Evolutionary conservation across 2,329 filamentous ascomycete genomes (phyloP), one percentile per base, ranked within the genome.

Genomic region (Coniochaeta ligniaria): DNA sequence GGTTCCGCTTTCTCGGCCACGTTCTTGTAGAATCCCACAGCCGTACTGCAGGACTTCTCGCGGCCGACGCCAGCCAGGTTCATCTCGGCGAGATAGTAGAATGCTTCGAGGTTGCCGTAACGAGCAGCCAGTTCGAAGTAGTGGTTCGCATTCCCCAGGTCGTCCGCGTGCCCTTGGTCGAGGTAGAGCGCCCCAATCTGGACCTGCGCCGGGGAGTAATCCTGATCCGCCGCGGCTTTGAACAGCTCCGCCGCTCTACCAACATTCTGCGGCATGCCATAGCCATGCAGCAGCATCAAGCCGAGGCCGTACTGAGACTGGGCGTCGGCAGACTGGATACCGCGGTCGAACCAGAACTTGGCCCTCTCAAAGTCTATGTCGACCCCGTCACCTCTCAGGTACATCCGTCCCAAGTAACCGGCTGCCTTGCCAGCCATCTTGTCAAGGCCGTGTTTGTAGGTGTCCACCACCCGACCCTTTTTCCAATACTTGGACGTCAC

Each of bases 51-150:
- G 14, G 89, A 88, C 66, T 87, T 87, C 65, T 96, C 91, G 38
- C 90, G 83, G 6, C 91, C 92, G 33, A 96, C 83, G 0, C 91
- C 92, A 63, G 91, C 84, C 66, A 93, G 85, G 26, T 87, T 88
- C 78, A 96, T 86, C 74, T 97, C 93, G 1, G 91, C 93, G 4
- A 97, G 84, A 72, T 96, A 96, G 75, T 96, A 97, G 71, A 91
- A 91, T 0, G 92, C 90, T 73, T 96, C 92, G 63, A 96, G 89
- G 69, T 92, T 90, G 16, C 88, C 88, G 70, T 92, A 92, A 26
- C 91, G 81, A 45, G 89, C 89, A 6, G 93, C 93, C 56, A 94
- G 81, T 69, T 96, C 92, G 67, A 97, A 96, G 72, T 96, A 96
- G 66, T 89, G 87, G 62, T 87, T 89, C 2, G 93, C 93, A 0